Percentiles rank a stretch among this genome's conserved stretches.
phyloP scores from a whole-genome alignment of 1,284 basidiomycete genomes.

The Athelia sp. region DNA sequence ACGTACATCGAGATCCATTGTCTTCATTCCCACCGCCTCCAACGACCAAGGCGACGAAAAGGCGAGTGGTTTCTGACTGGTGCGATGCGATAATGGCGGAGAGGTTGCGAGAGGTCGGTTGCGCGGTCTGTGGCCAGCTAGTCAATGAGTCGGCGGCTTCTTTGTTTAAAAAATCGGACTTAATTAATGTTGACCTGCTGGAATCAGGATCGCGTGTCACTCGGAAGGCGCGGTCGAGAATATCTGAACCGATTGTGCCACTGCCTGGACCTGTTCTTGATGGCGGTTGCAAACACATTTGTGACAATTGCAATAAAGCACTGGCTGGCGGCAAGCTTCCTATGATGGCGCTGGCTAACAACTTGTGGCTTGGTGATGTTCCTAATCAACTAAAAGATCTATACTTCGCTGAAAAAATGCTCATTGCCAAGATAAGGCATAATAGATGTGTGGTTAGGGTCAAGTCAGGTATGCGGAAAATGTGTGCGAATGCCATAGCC shows the following conservation, averaged over 20 bases:
- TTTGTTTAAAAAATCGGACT: not conserved
- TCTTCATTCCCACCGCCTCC: no score
- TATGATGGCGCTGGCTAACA: not conserved
- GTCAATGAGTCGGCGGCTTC: not conserved
- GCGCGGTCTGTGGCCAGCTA: not conserved
- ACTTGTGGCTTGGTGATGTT: not conserved
- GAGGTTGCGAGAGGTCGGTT: no score
- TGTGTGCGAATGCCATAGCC: conserved; percentile 6
- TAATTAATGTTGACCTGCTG: not conserved
- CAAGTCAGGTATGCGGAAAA: conserved; percentile 1
- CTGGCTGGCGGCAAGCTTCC: not conserved
- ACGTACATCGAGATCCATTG: no score
- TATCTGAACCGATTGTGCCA: not conserved
- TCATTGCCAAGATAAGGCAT: conserved; percentile 5
- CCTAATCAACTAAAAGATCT: not conserved
- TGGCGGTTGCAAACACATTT: not conserved
- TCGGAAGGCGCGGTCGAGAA: not conserved
- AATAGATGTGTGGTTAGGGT: conserved; percentile 2
- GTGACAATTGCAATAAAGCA: not conserved
- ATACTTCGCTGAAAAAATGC: not conserved
- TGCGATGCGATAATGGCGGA: no score
- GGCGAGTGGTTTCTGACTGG: no score
- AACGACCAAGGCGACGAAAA: no score
- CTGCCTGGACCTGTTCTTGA: not conserved
- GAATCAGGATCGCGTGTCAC: not conserved